A percentile compares a stretch with the other conserved stretches of the same genome.
Conservation (phyloP, 352 stramenopile species). For the Pythium volutum region DNA sequence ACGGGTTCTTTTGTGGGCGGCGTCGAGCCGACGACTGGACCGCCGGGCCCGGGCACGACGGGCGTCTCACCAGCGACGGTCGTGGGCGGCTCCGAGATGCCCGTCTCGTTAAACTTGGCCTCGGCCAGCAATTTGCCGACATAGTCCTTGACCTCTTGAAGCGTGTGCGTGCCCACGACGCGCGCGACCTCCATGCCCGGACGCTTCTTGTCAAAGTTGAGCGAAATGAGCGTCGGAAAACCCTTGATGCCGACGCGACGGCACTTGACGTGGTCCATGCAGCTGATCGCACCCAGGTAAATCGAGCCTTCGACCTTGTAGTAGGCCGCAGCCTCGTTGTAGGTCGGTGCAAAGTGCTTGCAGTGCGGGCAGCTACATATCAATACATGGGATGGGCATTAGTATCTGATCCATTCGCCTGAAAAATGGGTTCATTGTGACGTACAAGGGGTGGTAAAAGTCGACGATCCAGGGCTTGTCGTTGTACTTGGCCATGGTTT, state of each 20-base stretch:
- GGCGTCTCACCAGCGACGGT: neutral
- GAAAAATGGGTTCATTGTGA: neutral
- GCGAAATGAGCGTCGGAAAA: conserved; percentile 74
- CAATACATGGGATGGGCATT: neutral
- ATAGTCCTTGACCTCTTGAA: conserved; percentile 75
- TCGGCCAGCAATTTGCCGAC: conserved; percentile 58
- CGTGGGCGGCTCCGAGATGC: conserved; percentile 42
- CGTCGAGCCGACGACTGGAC: conserved; percentile 5
- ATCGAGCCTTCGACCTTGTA: conserved; percentile 69
- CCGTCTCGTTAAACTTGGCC: conserved; percentile 67
- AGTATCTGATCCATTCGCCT: neutral
- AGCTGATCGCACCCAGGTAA: conserved; percentile 75
- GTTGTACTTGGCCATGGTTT: conserved; percentile 55
- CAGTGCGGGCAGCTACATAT: conserved; percentile 59
- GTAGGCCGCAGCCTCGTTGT: conserved; percentile 59
- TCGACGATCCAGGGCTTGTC: conserved; percentile 82
- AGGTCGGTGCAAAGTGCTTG: conserved; percentile 73
- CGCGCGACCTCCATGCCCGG: conserved; percentile 63
- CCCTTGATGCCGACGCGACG: conserved; percentile 73
- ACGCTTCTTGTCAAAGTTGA: conserved; percentile 77
- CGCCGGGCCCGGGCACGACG: neutral
- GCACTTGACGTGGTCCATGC: conserved; percentile 87
- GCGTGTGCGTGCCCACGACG: conserved; percentile 75
- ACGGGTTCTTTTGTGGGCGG: conserved; percentile 22
- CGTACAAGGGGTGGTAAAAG: conserved; percentile 87